These are phyloP conservation scores for Penstemon davidsonii DNA, from an alignment of 257 asterid genomes.

Conservation along the genomic window DNA sequence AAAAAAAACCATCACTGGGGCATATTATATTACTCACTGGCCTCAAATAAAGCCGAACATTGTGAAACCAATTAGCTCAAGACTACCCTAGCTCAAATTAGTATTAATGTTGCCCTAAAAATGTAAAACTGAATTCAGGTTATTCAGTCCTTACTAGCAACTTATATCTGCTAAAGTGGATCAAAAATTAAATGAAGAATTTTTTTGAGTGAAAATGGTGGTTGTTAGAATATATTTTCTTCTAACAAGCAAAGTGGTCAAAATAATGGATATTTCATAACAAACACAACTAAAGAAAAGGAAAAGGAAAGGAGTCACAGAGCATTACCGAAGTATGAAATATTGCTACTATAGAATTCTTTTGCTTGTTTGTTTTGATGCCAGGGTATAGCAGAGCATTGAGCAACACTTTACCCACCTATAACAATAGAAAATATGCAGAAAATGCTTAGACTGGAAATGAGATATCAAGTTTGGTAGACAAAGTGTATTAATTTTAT, in stretches of 20 bases:
- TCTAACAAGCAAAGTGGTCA: neutral
- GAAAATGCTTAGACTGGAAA: constrained; percentile 21
- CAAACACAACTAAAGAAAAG: neutral
- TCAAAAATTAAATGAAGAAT: neutral
- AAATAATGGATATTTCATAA: neutral
- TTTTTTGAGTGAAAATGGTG: neutral
- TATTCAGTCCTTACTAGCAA: too few relatives aligned
- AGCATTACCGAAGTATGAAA: constrained; percentile 64
- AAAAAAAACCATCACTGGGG: too few relatives aligned
- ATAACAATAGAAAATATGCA: constrained; percentile 30
- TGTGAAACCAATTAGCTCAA: too few relatives aligned
- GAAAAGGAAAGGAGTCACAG: neutral
- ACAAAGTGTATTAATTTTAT: constrained; percentile 3
- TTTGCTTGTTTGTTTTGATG: constrained; percentile 82
- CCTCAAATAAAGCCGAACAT: too few relatives aligned
- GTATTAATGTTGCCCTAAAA: too few relatives aligned
- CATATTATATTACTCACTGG: too few relatives aligned
- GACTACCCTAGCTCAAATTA: too few relatives aligned
- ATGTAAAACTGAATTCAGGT: too few relatives aligned
- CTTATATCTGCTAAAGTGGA: too few relatives aligned
- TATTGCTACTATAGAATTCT: constrained; percentile 71
- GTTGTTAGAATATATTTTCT: neutral
- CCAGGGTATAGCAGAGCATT: constrained; percentile 86
- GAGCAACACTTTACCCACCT: constrained; percentile 84
- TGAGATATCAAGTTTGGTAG: constrained; percentile 12